These are phyloP conservation scores for Xylariaceae sp. DNA, from an alignment of 2,329 filamentous ascomycete genomes.

Conservation along the genomic window DNA sequence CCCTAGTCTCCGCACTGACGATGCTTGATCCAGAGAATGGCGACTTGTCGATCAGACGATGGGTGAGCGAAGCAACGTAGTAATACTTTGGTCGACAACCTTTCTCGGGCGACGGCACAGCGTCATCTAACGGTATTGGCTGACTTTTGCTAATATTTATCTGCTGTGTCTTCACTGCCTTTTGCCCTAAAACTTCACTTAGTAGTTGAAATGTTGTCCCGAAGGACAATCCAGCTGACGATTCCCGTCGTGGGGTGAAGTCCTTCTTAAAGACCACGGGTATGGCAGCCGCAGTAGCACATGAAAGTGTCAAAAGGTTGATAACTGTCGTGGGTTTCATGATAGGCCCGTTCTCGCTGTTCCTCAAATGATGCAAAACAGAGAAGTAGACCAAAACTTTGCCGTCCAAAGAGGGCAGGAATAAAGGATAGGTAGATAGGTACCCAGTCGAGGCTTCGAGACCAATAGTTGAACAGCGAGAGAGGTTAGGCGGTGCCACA, in stretches of 20 bases:
- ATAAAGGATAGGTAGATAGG: neutral
- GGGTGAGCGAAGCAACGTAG: constrained; percentile 23
- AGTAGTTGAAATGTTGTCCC: neutral
- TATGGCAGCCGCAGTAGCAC: constrained; percentile 13
- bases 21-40: constrained; percentile 30
- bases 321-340: constrained; percentile 20
- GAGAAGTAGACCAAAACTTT: neutral
- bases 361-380: neutral
- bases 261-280: constrained; percentile 4
- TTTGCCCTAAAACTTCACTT: constrained; percentile 4
- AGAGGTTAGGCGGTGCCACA: neutral
- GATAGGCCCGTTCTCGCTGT: constrained; percentile 2
- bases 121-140: neutral
- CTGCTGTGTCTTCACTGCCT: constrained; percentile 2
- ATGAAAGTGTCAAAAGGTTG: constrained; percentile 16
- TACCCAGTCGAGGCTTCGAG: neutral
- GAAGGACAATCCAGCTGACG: neutral
- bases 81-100: constrained; percentile 10
- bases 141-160: neutral
- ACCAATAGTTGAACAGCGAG: neutral
- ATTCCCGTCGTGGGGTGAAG: constrained; percentile 6
- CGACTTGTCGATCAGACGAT: constrained; percentile 16
- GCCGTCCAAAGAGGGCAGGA: neutral
- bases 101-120: neutral
- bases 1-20: constrained; percentile 27